These are phyloP conservation scores for Fusarium albidum DNA, from an alignment of 2,329 filamentous ascomycete genomes.

Conservation along the genomic window DNA sequence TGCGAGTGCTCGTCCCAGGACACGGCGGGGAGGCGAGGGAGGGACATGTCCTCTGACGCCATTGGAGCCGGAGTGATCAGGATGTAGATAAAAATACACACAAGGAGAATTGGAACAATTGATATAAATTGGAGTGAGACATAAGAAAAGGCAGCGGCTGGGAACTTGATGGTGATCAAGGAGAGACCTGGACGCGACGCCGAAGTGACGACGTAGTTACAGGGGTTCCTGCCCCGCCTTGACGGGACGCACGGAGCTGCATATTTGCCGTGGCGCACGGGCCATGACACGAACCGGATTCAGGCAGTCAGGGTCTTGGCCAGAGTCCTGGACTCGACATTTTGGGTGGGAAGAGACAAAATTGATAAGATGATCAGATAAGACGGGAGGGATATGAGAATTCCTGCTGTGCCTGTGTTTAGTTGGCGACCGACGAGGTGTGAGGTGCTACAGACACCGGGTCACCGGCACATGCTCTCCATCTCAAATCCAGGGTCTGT, in stretches of 20 bases:
- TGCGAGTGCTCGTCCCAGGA: constrained; percentile 51
- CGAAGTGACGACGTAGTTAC: constrained; percentile 35
- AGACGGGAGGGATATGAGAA: background rate
- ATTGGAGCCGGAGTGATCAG: constrained; percentile 14
- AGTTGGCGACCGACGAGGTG: background rate
- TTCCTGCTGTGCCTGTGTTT: background rate
- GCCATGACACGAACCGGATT: constrained; percentile 29
- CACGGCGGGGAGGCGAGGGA: constrained; percentile 50
- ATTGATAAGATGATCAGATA: constrained; percentile 38
- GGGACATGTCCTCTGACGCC: constrained; percentile 53
- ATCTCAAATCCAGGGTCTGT: background rate
- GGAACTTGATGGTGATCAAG: constrained; percentile 19
- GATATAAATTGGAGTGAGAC: constrained; percentile 5
- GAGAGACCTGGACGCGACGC: constrained; percentile 18
- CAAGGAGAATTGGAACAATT: background rate
- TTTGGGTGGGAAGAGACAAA: background rate
- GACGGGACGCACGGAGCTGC: constrained; percentile 29
- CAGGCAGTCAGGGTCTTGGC: constrained; percentile 29
- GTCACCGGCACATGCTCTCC: background rate
- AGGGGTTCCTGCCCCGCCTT: constrained; percentile 37
- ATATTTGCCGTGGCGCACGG: constrained; percentile 35
- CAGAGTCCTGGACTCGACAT: background rate
- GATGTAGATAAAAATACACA: background rate
- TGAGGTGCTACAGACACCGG: no score
- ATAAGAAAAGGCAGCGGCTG: constrained; percentile 15